Conservation (phyloP, 2,329 filamentous ascomycete species). For the Pestalotiopsis fici region DNA sequence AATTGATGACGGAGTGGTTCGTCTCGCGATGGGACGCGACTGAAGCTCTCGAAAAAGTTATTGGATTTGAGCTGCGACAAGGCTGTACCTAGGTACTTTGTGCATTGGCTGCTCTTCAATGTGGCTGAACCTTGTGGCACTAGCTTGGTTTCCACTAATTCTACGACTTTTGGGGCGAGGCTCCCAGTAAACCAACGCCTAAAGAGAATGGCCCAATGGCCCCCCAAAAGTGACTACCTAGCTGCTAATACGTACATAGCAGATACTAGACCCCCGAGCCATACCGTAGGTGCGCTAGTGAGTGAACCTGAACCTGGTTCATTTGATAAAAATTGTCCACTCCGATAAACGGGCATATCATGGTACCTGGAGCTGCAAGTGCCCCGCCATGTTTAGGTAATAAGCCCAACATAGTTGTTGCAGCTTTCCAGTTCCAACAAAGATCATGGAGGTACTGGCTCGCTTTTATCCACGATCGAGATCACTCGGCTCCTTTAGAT, state of each 20-base stretch:
- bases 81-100: neutral
- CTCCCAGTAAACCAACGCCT: neutral
- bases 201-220: neutral
- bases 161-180: neutral
- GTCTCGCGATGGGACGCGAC: neutral
- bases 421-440: neutral
- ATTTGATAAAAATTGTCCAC: neutral
- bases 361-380: neutral
- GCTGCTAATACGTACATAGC: too few relatives aligned
- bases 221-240: neutral
- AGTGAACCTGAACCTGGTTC: neutral
- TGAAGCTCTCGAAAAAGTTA: slow-evolving; percentile 3
- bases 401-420: neutral
- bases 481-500: too few relatives aligned
- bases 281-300: neutral
- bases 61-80: slow-evolving; percentile 5
- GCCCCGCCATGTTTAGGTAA: neutral
- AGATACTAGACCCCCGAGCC: too few relatives aligned
- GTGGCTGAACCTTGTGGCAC: neutral
- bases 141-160: neutral
- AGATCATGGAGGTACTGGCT: neutral
- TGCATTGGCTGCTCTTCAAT: neutral
- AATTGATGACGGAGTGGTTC: slow-evolving; percentile 14
- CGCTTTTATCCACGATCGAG: neutral
- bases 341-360: neutral